These are phyloP conservation scores for Candida pini DNA, from an alignment of 805 yeast genomes.

Conservation along the genomic window DNA sequence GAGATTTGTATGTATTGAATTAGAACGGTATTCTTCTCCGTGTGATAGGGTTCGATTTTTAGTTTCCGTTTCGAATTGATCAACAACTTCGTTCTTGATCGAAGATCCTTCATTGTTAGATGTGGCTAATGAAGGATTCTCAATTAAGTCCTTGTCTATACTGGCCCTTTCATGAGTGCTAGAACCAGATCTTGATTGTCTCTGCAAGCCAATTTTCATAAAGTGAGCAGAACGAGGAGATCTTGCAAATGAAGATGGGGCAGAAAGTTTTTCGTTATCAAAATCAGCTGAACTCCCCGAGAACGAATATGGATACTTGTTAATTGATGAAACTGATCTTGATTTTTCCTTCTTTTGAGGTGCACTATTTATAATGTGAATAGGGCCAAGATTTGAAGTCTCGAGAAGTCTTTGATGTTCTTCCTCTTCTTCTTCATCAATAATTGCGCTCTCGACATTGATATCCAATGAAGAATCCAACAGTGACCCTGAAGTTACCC, in stretches of 20 bases:
- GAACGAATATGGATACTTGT: conserved; percentile 25
- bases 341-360: conserved; percentile 2
- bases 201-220: conserved; percentile 4
- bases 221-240: conserved; percentile 16
- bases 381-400: conserved; percentile 9
- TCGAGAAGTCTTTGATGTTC: conserved; percentile 1
- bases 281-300: conserved; percentile 29
- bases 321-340: conserved; percentile 9
- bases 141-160: neutral
- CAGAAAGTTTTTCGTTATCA: conserved; percentile 33
- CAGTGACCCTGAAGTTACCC: too few species aligned
- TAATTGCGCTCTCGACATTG: conserved; percentile 23
- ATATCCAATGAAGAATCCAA: too few species aligned
- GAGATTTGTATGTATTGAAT: neutral
- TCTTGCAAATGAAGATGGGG: conserved; percentile 11
- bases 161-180: neutral
- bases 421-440: conserved; percentile 19
- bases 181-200: neutral
- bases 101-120: neutral
- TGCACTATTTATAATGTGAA: conserved; percentile 12
- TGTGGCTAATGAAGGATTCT: conserved; percentile 3
- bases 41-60: too few species aligned
- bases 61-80: conserved; percentile 4
- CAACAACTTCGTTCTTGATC: conserved; percentile 7
- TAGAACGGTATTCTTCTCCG: conserved; percentile 9